phyloP scores from a whole-genome alignment of 768 basidiomycete species.

The Mrakia gelida region DNA sequence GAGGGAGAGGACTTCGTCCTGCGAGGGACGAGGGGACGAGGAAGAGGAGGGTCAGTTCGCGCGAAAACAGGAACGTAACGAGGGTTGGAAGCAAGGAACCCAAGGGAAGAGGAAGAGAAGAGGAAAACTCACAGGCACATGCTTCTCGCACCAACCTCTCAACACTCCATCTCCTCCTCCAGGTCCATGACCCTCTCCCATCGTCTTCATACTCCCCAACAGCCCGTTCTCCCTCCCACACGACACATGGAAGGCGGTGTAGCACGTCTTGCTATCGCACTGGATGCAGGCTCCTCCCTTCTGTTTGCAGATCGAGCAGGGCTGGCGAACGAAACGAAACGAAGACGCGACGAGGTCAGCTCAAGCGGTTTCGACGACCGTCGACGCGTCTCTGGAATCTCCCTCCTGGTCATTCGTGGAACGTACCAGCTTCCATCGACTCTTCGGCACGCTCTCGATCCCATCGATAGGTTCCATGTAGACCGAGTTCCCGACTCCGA shows the following conservation, averaged over 20 bases:
- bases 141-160: conserved; percentile 80
- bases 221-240: conserved; percentile 85
- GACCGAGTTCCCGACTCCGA: conserved; percentile 83
- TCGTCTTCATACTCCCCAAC: conserved; percentile 49
- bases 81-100: no score
- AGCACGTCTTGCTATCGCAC: conserved; percentile 84
- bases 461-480: conserved; percentile 98
- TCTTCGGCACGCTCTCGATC: conserved; percentile 78
- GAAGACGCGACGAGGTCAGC: background rate
- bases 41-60: background rate
- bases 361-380: conserved; percentile 11
- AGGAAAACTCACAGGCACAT: conserved; percentile 70
- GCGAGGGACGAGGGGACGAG: background rate
- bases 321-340: conserved; percentile 46
- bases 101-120: background rate
- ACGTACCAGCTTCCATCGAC: conserved; percentile 87
- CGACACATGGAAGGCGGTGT: conserved; percentile 87
- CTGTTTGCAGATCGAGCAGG: conserved; percentile 60
- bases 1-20: background rate
- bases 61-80: background rate
- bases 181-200: conserved; percentile 32
- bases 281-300: conserved; percentile 86
- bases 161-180: conserved; percentile 45
- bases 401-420: no score
- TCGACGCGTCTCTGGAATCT: background rate